Conservation (phyloP, 495 filamentous ascomycete species). For the Endocarpon pusillum region DNA sequence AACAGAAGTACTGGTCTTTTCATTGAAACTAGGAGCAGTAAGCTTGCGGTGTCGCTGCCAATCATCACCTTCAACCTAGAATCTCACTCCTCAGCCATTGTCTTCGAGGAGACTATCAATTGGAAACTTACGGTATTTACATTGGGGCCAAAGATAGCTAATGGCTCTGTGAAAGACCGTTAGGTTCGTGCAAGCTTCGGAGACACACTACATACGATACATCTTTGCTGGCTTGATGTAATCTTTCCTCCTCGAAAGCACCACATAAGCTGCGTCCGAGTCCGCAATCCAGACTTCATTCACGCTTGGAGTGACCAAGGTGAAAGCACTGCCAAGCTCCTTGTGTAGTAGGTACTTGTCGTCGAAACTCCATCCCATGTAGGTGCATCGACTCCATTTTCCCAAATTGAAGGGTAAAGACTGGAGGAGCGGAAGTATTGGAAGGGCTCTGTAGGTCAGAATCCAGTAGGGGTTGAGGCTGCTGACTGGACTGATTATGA, state of each 20-base stretch:
- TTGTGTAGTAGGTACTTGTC: conserved; percentile 22
- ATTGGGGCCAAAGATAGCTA: conserved; percentile 31
- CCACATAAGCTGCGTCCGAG: conserved; percentile 18
- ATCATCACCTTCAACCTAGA: conserved; percentile 18
- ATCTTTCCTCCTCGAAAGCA: conserved; percentile 21
- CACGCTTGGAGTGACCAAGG: conserved; percentile 24
- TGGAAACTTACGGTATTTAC: conserved; percentile 22
- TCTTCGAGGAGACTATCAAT: not conserved
- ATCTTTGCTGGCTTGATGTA: conserved; percentile 25
- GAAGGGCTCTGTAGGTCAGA: not conserved
- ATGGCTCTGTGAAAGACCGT: conserved; percentile 14
- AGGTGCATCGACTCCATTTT: not conserved
- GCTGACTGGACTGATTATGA: conserved; percentile 6
- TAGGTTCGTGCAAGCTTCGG: not conserved
- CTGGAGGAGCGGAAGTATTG: not conserved
- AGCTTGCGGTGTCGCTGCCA: conserved; percentile 32
- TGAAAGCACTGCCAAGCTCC: conserved; percentile 23
- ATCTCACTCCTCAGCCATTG: not conserved
- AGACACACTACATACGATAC: conserved; percentile 9
- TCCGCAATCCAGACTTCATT: conserved; percentile 26
- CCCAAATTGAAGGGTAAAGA: not conserved
- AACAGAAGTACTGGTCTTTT: conserved; percentile 28
- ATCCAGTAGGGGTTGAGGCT: conserved; percentile 2
- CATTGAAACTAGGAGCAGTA: conserved; percentile 25
- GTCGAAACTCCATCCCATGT: conserved; percentile 9